A percentile compares a stretch with the other conserved stretches of the same genome.
These are phyloP conservation scores for Cladosporium sp. DNA, from an alignment of 2,329 filamentous ascomycete genomes.

Conservation along the genomic window DNA sequence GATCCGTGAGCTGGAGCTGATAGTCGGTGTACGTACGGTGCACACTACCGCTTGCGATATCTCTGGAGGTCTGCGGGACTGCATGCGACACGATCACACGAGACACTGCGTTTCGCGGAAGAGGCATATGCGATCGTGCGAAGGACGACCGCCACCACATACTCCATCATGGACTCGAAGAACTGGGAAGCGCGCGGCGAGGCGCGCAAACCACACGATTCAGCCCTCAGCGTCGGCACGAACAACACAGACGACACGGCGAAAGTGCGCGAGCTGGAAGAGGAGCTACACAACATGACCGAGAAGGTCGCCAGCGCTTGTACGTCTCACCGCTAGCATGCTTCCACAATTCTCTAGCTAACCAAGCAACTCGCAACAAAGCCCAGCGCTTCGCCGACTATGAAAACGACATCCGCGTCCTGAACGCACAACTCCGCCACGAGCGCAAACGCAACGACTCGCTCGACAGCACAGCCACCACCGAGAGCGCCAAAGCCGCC, in stretches of 20 bases:
- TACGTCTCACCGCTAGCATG: constrained; percentile 28
- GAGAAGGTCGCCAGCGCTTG: constrained; percentile 61
- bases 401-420: constrained; percentile 65
- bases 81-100: not conserved
- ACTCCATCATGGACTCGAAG: constrained; percentile 2
- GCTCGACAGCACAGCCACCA: constrained; percentile 12
- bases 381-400: constrained; percentile 60
- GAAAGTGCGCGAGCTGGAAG: constrained; percentile 57
- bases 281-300: constrained; percentile 63
- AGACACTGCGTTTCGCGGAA: not conserved
- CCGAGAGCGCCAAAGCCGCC: constrained; percentile 18
- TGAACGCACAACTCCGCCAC: constrained; percentile 42
- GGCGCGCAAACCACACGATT: constrained; percentile 34
- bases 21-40: too few relatives aligned
- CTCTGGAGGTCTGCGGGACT: not conserved
- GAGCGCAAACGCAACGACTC: constrained; percentile 15
- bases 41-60: too few relatives aligned
- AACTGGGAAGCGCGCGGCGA: not conserved
- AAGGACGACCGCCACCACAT: not conserved
- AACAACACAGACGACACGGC: constrained; percentile 13
- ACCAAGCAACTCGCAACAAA: constrained; percentile 5
- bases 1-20: not conserved
- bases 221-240: constrained; percentile 45
- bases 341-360: not conserved
- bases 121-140: not conserved